These are phyloP conservation scores for Zygosaccharomyces lentus DNA, from an alignment of 805 yeast species.

Conservation along the genomic window DNA sequence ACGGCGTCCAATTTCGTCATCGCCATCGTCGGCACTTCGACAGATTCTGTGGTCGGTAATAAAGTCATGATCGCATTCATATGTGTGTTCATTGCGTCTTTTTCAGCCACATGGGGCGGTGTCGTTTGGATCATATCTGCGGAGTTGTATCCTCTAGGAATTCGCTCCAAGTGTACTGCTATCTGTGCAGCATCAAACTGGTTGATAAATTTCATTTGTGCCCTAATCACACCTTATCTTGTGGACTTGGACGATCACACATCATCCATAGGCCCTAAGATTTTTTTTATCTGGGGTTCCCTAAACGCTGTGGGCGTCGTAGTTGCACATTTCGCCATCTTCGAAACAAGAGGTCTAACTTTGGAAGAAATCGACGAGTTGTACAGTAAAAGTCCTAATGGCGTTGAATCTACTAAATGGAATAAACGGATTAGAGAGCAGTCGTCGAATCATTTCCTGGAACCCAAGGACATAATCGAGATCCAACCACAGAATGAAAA, in stretches of 20 bases:
- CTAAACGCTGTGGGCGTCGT: constrained; percentile 55
- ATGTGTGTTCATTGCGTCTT: constrained; percentile 68
- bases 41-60: constrained; percentile 45
- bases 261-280: constrained; percentile 63
- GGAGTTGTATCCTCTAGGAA: constrained; percentile 64
- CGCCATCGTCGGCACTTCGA: constrained; percentile 56
- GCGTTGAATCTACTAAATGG: constrained; percentile 48
- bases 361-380: constrained; percentile 79
- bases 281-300: constrained; percentile 80
- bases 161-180: constrained; percentile 74
- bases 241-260: constrained; percentile 66
- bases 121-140: constrained; percentile 68
- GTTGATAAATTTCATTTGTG: constrained; percentile 73
- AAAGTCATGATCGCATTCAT: constrained; percentile 59
- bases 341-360: constrained; percentile 75
- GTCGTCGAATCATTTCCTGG: constrained; percentile 8
- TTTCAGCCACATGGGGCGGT: constrained; percentile 84
- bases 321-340: constrained; percentile 62
- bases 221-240: constrained; percentile 69
- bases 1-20: constrained; percentile 59
- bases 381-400: constrained; percentile 55
- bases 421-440: constrained; percentile 23
- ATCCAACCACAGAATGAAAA: constrained; percentile 6
- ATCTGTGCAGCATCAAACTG: constrained; percentile 75
- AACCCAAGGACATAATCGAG: constrained; percentile 5